A percentile compares a stretch with the other conserved stretches of the same genome.
Evolutionary conservation across 768 basidiomycete genomes (phyloP).

Genomic region (Agrocybe pediades): DNA sequence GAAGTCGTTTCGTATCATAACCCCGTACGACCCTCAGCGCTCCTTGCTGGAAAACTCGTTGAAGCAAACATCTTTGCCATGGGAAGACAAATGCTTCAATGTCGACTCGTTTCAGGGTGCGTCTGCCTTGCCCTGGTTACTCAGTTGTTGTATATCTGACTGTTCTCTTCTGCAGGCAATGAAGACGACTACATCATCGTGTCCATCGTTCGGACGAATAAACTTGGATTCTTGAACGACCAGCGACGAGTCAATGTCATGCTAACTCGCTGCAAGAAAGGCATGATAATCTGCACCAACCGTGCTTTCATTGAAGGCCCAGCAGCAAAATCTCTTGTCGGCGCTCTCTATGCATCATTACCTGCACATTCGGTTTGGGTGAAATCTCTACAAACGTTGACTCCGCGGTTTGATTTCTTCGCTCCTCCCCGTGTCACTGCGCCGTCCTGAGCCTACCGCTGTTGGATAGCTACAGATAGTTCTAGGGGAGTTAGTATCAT

Average conservation of each 20-base stretch:
- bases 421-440: too few relatives aligned
- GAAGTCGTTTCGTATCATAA: conserved; percentile 60
- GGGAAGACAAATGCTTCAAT: conserved; percentile 70
- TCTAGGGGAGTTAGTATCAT: too few relatives aligned
- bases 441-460: neutral
- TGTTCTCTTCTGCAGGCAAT: conserved; percentile 50
- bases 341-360: conserved; percentile 12
- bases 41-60: conserved; percentile 50
- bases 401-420: neutral
- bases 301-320: conserved; percentile 47
- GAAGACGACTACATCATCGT: conserved; percentile 75
- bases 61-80: conserved; percentile 44
- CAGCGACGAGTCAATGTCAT: conserved; percentile 70
- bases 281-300: conserved; percentile 64
- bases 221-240: conserved; percentile 63
- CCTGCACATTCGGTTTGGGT: neutral
- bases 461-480: too few relatives aligned
- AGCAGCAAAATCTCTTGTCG: conserved; percentile 33
- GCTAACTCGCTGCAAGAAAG: conserved; percentile 68
- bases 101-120: conserved; percentile 80
- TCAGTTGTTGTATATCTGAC: neutral
- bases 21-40: conserved; percentile 76
- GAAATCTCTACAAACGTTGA: neutral
- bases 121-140: neutral
- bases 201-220: conserved; percentile 64